Conservation (phyloP, 352 stramenopile species). For the Globisporangium splendens region DNA sequence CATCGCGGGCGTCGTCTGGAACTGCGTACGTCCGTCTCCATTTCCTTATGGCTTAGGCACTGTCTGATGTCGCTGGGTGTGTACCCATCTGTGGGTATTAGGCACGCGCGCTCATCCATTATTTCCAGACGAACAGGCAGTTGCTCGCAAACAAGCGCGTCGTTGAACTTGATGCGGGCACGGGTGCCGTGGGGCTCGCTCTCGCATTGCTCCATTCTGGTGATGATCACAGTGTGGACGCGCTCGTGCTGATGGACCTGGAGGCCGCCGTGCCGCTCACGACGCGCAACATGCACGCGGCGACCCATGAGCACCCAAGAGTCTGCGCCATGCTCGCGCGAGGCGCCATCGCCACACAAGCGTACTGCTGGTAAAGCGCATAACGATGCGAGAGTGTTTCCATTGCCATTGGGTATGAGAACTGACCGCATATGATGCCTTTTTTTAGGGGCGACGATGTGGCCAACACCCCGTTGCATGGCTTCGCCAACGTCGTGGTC, state of each 20-base stretch:
- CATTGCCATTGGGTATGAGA: neutral
- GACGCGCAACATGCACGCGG: conserved; percentile 24
- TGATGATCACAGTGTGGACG: conserved; percentile 15
- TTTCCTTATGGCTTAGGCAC: conserved; percentile 11
- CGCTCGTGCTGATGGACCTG: conserved; percentile 59
- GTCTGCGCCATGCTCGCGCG: conserved; percentile 20
- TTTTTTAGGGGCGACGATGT: conserved; percentile 6
- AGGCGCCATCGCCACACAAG: conserved; percentile 19
- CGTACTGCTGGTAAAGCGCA: conserved; percentile 35
- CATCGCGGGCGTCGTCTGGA: conserved; percentile 73
- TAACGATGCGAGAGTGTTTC: neutral
- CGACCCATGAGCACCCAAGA: conserved; percentile 16
- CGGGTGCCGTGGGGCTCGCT: conserved; percentile 47
- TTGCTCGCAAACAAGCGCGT: conserved; percentile 27
- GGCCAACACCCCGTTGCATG: neutral
- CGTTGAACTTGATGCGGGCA: conserved; percentile 55
- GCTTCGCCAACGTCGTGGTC: conserved; percentile 21
- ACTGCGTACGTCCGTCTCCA: conserved; percentile 39
- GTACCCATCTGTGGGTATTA: conserved; percentile 8
- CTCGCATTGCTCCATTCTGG: conserved; percentile 16
- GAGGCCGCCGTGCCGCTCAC: conserved; percentile 42
- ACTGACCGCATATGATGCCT: too few relatives aligned
- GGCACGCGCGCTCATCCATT: conserved; percentile 43
- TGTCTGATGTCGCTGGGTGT: neutral
- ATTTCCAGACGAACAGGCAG: conserved; percentile 29